These are phyloP conservation scores for Amphirosellinia nigrospora DNA, from an alignment of 495 filamentous ascomycete genomes.

Conservation along the genomic window DNA sequence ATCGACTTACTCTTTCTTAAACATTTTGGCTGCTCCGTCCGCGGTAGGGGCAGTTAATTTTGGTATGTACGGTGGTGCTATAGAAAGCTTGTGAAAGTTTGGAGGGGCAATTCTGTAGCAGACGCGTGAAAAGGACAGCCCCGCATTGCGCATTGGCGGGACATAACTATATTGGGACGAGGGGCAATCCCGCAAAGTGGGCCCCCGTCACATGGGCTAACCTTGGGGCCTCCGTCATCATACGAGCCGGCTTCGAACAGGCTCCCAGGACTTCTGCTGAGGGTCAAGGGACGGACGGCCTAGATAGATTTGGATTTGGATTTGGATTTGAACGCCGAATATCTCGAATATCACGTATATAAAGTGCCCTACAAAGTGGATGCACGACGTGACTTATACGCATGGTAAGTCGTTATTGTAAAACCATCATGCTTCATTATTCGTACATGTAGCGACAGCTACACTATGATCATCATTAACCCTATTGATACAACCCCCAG, in stretches of 20 bases:
- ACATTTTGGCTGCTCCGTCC: constrained; percentile 63
- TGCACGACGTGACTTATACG: background rate
- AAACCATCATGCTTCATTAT: constrained; percentile 21
- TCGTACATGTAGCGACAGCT: constrained; percentile 10
- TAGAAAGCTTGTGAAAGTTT: constrained; percentile 43
- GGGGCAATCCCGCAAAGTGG: constrained; percentile 31
- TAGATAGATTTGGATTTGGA: background rate
- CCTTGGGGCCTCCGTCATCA: background rate
- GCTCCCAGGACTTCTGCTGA: background rate
- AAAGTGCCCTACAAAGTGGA: background rate
- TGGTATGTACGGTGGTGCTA: constrained; percentile 10
- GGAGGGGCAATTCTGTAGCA: constrained; percentile 36
- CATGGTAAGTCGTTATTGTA: background rate
- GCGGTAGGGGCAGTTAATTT: constrained; percentile 13
- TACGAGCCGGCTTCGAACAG: background rate
- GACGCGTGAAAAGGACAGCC: constrained; percentile 19
- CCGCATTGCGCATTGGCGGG: constrained; percentile 32
- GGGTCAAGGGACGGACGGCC: background rate
- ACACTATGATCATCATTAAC: background rate
- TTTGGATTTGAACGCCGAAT: background rate
- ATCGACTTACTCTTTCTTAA: constrained; percentile 82
- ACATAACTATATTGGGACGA: constrained; percentile 23
- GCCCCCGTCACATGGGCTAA: background rate
- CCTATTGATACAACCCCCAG: background rate
- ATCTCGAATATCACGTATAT: background rate